Conservation (phyloP, 2,329 filamentous ascomycete genomes). For the Trichoderma atrobrunneum region DNA sequence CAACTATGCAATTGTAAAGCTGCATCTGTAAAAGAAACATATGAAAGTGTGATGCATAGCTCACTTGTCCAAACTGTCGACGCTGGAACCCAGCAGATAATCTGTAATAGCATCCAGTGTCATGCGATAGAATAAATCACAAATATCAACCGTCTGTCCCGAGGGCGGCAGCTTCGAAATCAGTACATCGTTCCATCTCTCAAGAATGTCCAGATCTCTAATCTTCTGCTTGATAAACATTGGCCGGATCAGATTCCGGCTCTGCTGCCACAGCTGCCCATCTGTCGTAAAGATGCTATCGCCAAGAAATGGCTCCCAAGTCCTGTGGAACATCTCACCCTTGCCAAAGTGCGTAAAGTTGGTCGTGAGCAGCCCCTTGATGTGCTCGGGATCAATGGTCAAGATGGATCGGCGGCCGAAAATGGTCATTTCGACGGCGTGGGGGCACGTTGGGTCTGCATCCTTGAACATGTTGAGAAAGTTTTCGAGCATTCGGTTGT, state of each 20-base stretch:
- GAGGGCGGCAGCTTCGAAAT: conserved; percentile 31
- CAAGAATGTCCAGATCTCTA: conserved; percentile 76
- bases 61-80: conserved; percentile 20
- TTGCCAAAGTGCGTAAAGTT: conserved; percentile 86
- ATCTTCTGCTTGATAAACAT: conserved; percentile 85
- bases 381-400: conserved; percentile 82
- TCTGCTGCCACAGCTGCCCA: conserved; percentile 72
- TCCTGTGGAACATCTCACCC: conserved; percentile 67
- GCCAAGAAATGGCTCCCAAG: conserved; percentile 74
- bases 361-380: conserved; percentile 84
- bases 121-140: conserved; percentile 75
- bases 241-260: conserved; percentile 74
- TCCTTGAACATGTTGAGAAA: conserved; percentile 18
- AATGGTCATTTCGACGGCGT: conserved; percentile 51
- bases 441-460: neutral
- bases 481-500: conserved; percentile 23
- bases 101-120: conserved; percentile 84
- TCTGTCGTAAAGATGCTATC: conserved; percentile 79
- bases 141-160: conserved; percentile 63
- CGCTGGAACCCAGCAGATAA: conserved; percentile 66
- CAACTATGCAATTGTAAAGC: neutral
- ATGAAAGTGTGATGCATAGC: neutral
- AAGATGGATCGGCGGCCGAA: conserved; percentile 62
- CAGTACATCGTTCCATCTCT: conserved; percentile 36
- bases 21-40: neutral